Base-by-base conservation (phyloP, 2,329 filamentous ascomycete genomes). In the Furcasterigmium furcatum region DNA sequence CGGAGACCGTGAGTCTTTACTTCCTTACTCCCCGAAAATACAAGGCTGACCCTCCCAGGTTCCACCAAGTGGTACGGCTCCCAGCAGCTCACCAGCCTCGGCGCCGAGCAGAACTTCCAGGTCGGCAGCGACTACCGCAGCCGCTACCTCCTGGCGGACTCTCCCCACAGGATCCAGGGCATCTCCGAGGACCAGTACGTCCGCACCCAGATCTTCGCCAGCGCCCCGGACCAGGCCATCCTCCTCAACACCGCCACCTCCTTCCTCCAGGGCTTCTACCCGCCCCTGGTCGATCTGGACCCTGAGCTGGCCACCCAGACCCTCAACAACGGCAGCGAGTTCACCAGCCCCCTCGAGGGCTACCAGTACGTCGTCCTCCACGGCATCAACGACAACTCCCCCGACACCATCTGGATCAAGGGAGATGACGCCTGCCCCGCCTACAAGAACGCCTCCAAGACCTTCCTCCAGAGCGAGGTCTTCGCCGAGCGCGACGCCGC, bases 401-500 rank as follows among this genome's bases (percentile, higher is more conserved):
- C 60, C 8, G 60, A 64, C 38, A 62, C 58, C 10, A 62, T 65
- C 40, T 66, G 63, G 63, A 64, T 66, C 53, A 66, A 65, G 50
- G 63, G 63, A 8, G 63, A 65, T 9, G 62, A 64, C 2, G 51
- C 49, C n/a, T 65, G 62, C 36, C 62, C 63, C 4, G 58, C 55
- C 4, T 59, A 58, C 24, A 53, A 48, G 1, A 50, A 46, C 0
- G 52, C 62, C 0, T 57, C 53, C 38, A 54, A 58, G 47, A 51
- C 57, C 1, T 65, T 63, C 36, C 46, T 49, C 44, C 39, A 58
- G n/a, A 64, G 60, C 42, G 50, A 53, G 1, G 48, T 53, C 1
- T 66, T 58, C 36, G 34, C 49, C 27, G 41, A 56, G 16, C 59
- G 58, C 3, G 45, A 52, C 1, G 47, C 59, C 9, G 55, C 56